Evolutionary conservation across 306 rosid species (phyloP).

Genomic region (Chamaecrista fasciculata): DNA sequence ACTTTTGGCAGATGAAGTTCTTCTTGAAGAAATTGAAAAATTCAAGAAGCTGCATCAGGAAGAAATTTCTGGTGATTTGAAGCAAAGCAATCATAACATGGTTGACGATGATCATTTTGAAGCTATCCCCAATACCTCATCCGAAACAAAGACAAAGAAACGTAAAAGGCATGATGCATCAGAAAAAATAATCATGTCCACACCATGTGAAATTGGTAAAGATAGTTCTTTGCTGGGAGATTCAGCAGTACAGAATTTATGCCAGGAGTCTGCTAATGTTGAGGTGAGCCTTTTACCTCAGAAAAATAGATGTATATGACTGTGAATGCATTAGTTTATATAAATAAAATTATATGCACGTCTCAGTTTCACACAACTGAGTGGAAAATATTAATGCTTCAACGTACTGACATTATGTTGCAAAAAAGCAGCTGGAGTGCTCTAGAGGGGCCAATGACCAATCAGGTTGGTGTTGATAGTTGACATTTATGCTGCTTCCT

Average conservation of each 20-base stretch:
- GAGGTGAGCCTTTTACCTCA: slow-evolving; percentile 32
- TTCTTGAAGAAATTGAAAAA: slow-evolving; percentile 64
- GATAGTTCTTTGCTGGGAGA: slow-evolving; percentile 35
- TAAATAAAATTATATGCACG: neutral
- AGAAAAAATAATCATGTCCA: slow-evolving; percentile 31
- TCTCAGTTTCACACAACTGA: slow-evolving; percentile 3
- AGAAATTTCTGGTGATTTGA: slow-evolving; percentile 35
- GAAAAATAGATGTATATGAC: neutral
- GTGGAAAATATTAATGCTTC: slow-evolving; percentile 20
- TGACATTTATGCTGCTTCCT: slow-evolving; percentile 16
- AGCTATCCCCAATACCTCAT: slow-evolving; percentile 32
- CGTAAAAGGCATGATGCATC: slow-evolving; percentile 41
- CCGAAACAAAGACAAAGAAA: slow-evolving; percentile 45
- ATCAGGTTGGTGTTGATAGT: slow-evolving; percentile 60
- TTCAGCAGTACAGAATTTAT: slow-evolving; percentile 29
- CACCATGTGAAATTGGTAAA: slow-evolving; percentile 35
- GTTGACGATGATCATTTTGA: slow-evolving; percentile 28
- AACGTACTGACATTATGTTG: slow-evolving; percentile 32
- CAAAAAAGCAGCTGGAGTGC: slow-evolving; percentile 45
- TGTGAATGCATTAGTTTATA: neutral
- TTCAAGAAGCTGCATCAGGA: slow-evolving; percentile 46
- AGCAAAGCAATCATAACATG: slow-evolving; percentile 24
- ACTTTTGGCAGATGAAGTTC: slow-evolving; percentile 56
- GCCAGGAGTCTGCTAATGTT: slow-evolving; percentile 36
- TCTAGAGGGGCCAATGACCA: slow-evolving; percentile 36